Base-by-base conservation (phyloP, 805 yeast species). In the Brettanomyces naardenensis region DNA sequence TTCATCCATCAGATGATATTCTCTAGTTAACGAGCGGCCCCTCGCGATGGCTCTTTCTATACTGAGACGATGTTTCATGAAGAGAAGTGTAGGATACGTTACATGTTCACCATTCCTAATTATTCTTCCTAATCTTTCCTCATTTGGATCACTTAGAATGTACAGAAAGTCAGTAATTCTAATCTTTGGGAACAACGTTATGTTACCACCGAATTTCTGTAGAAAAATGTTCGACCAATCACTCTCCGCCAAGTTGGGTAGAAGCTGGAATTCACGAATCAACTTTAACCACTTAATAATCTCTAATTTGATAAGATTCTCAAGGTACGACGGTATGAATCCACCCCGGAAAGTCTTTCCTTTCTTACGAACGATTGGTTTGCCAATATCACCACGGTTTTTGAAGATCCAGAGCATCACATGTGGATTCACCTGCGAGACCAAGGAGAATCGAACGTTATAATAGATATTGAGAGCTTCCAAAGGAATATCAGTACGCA, bases 361-460 rank as follows among this genome's bases (percentile, higher is more conserved):
- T 36, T 68, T 67, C 11, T 73, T 60, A 41, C 78, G 65, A 1
- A 81, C 69, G 18, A 84, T 85, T 0, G 94, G 94, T 40, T 80
- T 65, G 0, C 94, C 94, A 14, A 83, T 83, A 2, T 85, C 77
- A 1, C 94, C 94, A 47, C 79, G 71, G 19, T 90, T 87, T 6
- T 87, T 82, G 52, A 73, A 83, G 49, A 78, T 80, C 59, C 84
- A 83, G 17, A 84, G 62, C 33, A 82, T 71, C 23, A 83, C 80
- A 54, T 83, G 94, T 1, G 94, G 92, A 54, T 84, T 83, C 6
- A 83, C 90, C 60, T 83, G 94, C 15, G 87, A 78, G 15, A 84
- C 92, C 29, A 83, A 67, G 6, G 86, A 69, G 54, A 80, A 84
- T 52, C 76, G 82, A 26, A 79, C 87, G 48, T 84, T 82, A 56